Percentiles rank a stretch among this genome's conserved stretches.
These are phyloP conservation scores for Pleurotus platypus DNA, from an alignment of 768 basidiomycete genomes.

Conservation along the genomic window DNA sequence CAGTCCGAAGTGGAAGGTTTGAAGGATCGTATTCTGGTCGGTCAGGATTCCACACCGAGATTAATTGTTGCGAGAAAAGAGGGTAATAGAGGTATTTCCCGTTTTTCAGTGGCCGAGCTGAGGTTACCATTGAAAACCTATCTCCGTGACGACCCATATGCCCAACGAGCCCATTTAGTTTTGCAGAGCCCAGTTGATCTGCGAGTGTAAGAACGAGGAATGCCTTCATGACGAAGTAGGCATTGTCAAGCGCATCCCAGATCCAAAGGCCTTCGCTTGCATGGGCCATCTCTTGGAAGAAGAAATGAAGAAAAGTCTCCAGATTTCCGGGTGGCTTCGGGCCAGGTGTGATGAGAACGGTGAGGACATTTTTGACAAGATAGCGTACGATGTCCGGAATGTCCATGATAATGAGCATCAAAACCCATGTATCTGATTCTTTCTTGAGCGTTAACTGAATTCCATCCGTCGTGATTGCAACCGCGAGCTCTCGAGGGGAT, in stretches of 20 bases:
- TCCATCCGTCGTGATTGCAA: slow-evolving; percentile 22
- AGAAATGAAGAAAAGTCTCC: slow-evolving; percentile 20
- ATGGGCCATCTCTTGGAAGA: slow-evolving; percentile 25
- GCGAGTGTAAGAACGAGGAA: slow-evolving; percentile 21
- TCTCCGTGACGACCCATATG: slow-evolving; percentile 27
- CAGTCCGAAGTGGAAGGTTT: slow-evolving; percentile 18
- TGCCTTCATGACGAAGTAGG: slow-evolving; percentile 18
- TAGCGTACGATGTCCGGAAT: slow-evolving; percentile 17
- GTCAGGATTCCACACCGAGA: slow-evolving; percentile 12
- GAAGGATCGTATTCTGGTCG: slow-evolving; percentile 18
- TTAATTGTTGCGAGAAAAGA: slow-evolving; percentile 12
- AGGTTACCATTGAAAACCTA: slow-evolving; percentile 21
- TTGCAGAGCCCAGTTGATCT: slow-evolving; percentile 32
- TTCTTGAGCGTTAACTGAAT: slow-evolving; percentile 30
- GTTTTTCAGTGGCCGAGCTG: slow-evolving; percentile 18
- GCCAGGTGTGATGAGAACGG: slow-evolving; percentile 23
- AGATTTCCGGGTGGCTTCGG: slow-evolving; percentile 25
- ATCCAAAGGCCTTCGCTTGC: slow-evolving; percentile 27
- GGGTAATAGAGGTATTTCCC: slow-evolving; percentile 29
- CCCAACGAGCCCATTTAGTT: slow-evolving; percentile 28
- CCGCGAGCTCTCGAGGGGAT: slow-evolving; percentile 18
- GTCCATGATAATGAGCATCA: slow-evolving; percentile 18
- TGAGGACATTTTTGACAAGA: slow-evolving; percentile 14
- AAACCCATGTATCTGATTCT: slow-evolving; percentile 23
- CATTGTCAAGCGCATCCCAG: slow-evolving; percentile 24